A percentile compares a stretch with the other conserved stretches of the same genome.
Conservation (phyloP, 2,329 filamentous ascomycete species). For the Hypoxylon sp. region DNA sequence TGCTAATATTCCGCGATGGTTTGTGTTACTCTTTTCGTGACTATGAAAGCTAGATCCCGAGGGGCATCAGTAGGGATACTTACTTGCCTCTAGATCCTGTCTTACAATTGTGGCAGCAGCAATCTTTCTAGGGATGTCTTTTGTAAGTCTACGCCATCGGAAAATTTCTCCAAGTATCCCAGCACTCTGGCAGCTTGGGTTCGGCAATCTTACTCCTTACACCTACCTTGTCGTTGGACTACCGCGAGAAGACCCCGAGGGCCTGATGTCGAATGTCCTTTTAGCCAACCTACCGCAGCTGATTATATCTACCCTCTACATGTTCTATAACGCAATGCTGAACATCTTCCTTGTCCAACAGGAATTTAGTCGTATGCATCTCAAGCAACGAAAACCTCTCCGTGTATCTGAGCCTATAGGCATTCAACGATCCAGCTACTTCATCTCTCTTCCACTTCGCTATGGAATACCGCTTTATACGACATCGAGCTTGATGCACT, state of each 20-base stretch:
- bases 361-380: conserved; percentile 61
- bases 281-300: conserved; percentile 63
- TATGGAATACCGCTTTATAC: conserved; percentile 59
- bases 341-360: conserved; percentile 27
- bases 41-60: conserved; percentile 23
- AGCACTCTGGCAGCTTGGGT: conserved; percentile 50
- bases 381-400: conserved; percentile 52
- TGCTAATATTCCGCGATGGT: conserved; percentile 29
- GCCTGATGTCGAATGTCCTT: conserved; percentile 54
- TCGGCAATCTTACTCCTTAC: conserved; percentile 44
- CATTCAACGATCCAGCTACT: conserved; percentile 59
- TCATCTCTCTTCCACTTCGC: conserved; percentile 59
- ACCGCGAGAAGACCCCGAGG: conserved; percentile 47
- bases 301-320: conserved; percentile 61
- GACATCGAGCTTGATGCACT: conserved; percentile 58
- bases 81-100: background rate
- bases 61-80: conserved; percentile 3
- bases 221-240: conserved; percentile 46
- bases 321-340: conserved; percentile 58
- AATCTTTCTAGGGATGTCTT: conserved; percentile 30
- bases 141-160: conserved; percentile 36
- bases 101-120: conserved; percentile 27
- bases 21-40: conserved; percentile 28
- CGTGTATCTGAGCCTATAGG: conserved; percentile 58
- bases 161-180: conserved; percentile 38